Conservation (phyloP, 331 rosid species). For the Rhamnella rubrinervis region DNA sequence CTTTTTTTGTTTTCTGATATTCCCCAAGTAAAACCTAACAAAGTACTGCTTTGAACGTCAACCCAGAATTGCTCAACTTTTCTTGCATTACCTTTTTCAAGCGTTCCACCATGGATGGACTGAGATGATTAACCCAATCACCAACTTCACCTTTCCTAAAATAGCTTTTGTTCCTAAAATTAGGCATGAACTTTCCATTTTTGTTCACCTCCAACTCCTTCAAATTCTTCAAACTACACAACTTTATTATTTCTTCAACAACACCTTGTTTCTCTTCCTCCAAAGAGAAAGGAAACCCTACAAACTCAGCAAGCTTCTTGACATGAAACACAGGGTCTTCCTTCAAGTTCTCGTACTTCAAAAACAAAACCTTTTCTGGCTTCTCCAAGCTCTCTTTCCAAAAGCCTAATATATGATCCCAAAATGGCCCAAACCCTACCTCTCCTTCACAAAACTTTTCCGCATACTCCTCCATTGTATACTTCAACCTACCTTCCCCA, state of each 20-base stretch:
- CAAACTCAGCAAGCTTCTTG: not conserved
- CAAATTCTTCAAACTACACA: not conserved
- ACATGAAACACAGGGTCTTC: not conserved
- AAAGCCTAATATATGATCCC: not conserved
- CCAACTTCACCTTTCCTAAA: conserved; percentile 1
- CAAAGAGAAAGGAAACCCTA: not conserved
- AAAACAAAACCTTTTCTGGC: not conserved
- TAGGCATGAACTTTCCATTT: not conserved
- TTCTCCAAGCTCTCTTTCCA: not conserved
- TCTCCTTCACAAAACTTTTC: not conserved
- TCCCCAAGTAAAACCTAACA: not conserved
- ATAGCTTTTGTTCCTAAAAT: not conserved
- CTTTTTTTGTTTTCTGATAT: too few relatives aligned
- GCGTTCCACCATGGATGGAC: not conserved
- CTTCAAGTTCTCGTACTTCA: not conserved
- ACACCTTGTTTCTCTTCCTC: not conserved
- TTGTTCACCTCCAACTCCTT: not conserved
- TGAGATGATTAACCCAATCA: not conserved
- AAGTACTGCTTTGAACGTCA: not conserved
- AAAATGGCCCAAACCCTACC: not conserved
- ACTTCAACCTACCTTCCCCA: not conserved
- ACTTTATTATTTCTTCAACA: not conserved
- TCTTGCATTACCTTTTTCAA: not conserved
- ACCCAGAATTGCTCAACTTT: not conserved
- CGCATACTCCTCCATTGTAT: not conserved